Conservation (phyloP, 768 basidiomycete species). For the Serendipita sp. region DNA sequence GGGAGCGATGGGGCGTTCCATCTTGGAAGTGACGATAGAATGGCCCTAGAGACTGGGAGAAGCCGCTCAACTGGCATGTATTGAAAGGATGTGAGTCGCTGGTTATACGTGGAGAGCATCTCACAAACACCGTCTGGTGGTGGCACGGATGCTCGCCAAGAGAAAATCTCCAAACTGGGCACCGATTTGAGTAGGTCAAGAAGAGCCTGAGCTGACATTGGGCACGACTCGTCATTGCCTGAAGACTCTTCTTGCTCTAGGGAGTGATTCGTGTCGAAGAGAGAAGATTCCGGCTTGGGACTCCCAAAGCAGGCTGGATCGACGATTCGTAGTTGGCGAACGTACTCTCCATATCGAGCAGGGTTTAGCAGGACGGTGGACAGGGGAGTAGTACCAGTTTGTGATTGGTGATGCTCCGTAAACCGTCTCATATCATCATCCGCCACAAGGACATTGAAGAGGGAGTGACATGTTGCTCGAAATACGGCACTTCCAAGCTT, state of each 20-base stretch:
- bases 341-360: slow-evolving; percentile 19
- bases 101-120: slow-evolving; percentile 19
- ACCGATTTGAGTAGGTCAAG: slow-evolving; percentile 12
- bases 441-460: slow-evolving; percentile 19
- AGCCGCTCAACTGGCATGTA: slow-evolving; percentile 14
- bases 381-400: slow-evolving; percentile 4
- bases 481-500: slow-evolving; percentile 21
- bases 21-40: slow-evolving; percentile 13
- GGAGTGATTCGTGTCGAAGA: neutral
- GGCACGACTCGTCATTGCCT: slow-evolving; percentile 8
- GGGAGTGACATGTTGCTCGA: slow-evolving; percentile 14
- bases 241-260: neutral
- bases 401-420: neutral
- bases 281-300: neutral
- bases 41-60: slow-evolving; percentile 9
- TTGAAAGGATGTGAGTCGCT: slow-evolving; percentile 16
- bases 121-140: slow-evolving; percentile 28
- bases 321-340: slow-evolving; percentile 8
- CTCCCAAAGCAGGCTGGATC: slow-evolving; percentile 11
- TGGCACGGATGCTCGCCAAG: slow-evolving; percentile 21
- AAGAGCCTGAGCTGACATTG: slow-evolving; percentile 12
- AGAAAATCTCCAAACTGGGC: slow-evolving; percentile 19
- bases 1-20: slow-evolving; percentile 26
- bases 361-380: slow-evolving; percentile 22
- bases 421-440: slow-evolving; percentile 21